Conservation (phyloP, 805 yeast species). For the Candida quercuum region DNA sequence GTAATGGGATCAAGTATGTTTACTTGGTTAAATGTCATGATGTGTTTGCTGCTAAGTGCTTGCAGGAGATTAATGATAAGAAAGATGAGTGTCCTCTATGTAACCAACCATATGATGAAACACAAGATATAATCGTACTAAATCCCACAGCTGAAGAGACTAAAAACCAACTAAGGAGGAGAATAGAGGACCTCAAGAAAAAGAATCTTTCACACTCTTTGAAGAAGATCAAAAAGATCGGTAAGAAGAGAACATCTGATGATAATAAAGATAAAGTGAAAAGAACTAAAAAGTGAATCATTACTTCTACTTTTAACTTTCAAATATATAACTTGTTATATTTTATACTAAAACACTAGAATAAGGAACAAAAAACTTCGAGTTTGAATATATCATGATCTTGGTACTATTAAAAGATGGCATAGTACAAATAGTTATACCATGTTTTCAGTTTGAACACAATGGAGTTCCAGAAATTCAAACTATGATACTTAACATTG, state of each 20-base stretch:
- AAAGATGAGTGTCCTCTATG: slow-evolving; percentile 38
- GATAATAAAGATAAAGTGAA: neutral
- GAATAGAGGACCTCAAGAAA: slow-evolving; percentile 20
- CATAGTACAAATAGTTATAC: slow-evolving; percentile 7
- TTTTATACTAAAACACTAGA: no score
- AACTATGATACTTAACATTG: slow-evolving; percentile 6
- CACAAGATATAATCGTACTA: slow-evolving; percentile 32
- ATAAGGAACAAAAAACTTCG: no score
- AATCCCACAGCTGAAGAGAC: slow-evolving; percentile 25
- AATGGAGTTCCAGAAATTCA: slow-evolving; percentile 7
- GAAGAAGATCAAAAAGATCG: slow-evolving; percentile 21
- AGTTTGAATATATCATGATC: no score
- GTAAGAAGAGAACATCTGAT: slow-evolving; percentile 10
- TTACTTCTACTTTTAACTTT: no score
- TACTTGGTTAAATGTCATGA: slow-evolving; percentile 45
- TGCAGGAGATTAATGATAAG: slow-evolving; percentile 19
- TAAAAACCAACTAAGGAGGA: slow-evolving; percentile 12
- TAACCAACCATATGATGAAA: slow-evolving; percentile 14
- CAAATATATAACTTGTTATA: no score
- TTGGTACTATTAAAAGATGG: slow-evolving; percentile 2
- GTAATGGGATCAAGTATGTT: slow-evolving; percentile 31
- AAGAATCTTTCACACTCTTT: slow-evolving; percentile 33
- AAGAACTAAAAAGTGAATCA: neutral
- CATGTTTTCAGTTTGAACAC: slow-evolving; percentile 3
- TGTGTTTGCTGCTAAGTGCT: slow-evolving; percentile 29